Base-by-base conservation (phyloP, 305 asterid genomes). In the Nicotiana rustica region DNA sequence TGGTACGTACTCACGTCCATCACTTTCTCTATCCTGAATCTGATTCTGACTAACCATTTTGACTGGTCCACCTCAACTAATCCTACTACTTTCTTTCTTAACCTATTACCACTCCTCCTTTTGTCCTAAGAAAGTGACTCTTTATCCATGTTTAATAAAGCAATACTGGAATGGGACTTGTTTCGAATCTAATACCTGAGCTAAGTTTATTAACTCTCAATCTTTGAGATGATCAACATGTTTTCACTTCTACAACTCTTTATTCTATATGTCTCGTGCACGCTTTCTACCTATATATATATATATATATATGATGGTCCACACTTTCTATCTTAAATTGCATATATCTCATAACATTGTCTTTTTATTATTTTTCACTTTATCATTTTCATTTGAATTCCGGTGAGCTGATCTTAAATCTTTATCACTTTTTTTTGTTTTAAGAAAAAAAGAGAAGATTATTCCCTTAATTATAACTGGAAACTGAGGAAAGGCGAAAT, bases 11-110 rank as follows among this genome's bases (percentile, higher is more conserved):
- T 8, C 0, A 8, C 10, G 47, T 75, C 80, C 80, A 52, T 75
- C 80, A 15, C 80, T 75, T 52, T 52, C 80, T 62, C 47, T 41
- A 52, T 75, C 29, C 65, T 75, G 79, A 52, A 75, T 75, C 79
- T 49, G 18, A 75, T 75, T 75, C 79, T 75, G 44, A 14, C 65
- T 73, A 29, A 33, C 6, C 47, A 60, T 49, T 75, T 75, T 75
- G 80, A 75, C 80, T 18, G 18, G 47, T 75, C 80, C 47, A 15
- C 44, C 47, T 13, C 52, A 25, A 1, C 3, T 33, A 0, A 15
- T 36, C 4, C 4, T 4, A 15, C 1, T 7, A 52, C n/a, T 70
- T 44, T 1, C 3, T 5, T 31, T 13, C 5, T 1, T 12, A 1
- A 1, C 18, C 21, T 73, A 25, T 12, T 73, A 21, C 41, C 21